Evolutionary conservation across 2,329 filamentous ascomycete genomes (phyloP).

Genomic region (Hortaea werneckii): DNA sequence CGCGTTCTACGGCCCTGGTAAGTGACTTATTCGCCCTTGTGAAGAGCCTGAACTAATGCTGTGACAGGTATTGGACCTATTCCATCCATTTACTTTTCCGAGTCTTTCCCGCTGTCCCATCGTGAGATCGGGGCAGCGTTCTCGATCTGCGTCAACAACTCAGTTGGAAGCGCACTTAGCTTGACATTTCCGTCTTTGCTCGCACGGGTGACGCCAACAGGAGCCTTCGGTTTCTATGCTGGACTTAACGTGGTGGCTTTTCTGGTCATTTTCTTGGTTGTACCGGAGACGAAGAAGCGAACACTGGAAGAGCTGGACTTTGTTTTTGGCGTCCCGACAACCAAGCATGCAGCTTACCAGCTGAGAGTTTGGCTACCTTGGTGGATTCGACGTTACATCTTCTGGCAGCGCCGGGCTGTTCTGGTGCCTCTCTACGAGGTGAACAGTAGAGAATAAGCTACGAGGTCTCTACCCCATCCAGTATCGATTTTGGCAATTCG

Average conservation of each 20-base stretch:
- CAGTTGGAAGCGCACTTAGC: conserved; percentile 40
- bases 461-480: not conserved
- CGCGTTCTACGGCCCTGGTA: conserved; percentile 29
- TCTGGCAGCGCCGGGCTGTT: conserved; percentile 7
- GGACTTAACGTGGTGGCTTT: not conserved
- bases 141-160: conserved; percentile 44
- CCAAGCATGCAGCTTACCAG: conserved; percentile 23
- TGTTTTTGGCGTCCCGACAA: conserved; percentile 42
- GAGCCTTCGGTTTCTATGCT: not conserved
- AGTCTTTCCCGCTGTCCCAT: conserved; percentile 61
- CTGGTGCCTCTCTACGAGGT: conserved; percentile 11
- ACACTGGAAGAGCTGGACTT: conserved; percentile 17
- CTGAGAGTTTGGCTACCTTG: conserved; percentile 32
- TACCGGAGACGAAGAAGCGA: not conserved
- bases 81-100: conserved; percentile 54
- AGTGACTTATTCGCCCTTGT: conserved; percentile 17
- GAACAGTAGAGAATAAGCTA: not conserved
- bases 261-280: not conserved
- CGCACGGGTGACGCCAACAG: conserved; percentile 7
- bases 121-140: conserved; percentile 63
- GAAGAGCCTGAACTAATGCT: conserved; percentile 20
- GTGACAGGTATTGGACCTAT: conserved; percentile 24
- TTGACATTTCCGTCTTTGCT: conserved; percentile 4
- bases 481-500: not conserved
- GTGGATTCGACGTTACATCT: conserved; percentile 30